Evolutionary conservation across 2,329 filamentous ascomycete species (phyloP).

Genomic region (Metarhizium sp.): DNA sequence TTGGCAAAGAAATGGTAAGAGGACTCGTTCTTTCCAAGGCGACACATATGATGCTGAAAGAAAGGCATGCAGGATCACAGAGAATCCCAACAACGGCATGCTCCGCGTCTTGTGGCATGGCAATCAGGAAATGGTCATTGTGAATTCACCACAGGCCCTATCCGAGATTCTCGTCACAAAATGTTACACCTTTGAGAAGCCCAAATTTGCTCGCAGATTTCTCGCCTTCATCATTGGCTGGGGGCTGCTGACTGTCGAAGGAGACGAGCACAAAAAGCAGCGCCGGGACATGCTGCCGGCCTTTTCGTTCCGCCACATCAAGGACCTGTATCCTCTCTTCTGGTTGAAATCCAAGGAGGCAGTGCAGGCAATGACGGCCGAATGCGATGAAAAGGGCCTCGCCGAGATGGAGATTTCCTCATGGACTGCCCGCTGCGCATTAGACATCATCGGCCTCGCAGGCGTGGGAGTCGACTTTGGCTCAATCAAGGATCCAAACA

Average conservation of each 20-base stretch:
- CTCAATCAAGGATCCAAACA: constrained; percentile 20
- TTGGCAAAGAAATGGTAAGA: background rate
- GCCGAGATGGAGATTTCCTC: constrained; percentile 11
- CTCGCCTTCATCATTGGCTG: constrained; percentile 76
- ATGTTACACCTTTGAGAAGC: constrained; percentile 59
- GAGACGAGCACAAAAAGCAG: constrained; percentile 22
- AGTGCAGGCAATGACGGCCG: constrained; percentile 4
- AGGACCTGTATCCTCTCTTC: constrained; percentile 23
- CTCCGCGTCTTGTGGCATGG: background rate
- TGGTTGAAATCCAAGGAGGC: constrained; percentile 21
- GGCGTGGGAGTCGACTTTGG: constrained; percentile 24
- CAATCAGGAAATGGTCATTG: constrained; percentile 29
- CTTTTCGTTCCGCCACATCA: constrained; percentile 24
- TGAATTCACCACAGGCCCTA: constrained; percentile 50
- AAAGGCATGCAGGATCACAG: background rate
- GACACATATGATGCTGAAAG: background rate
- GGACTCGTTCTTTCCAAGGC: background rate
- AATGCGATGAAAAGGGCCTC: constrained; percentile 5
- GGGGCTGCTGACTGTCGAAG: constrained; percentile 20
- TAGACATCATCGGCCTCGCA: constrained; percentile 26
- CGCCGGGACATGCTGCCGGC: constrained; percentile 21
- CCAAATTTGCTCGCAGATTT: constrained; percentile 48
- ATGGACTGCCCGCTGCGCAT: constrained; percentile 16
- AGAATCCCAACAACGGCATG: background rate
- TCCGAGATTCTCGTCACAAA: constrained; percentile 55